Evolutionary conservation across 140 eudicot species (phyloP), one percentile per base, ranked within the genome.

Genomic region (Flaveria floridana): DNA sequence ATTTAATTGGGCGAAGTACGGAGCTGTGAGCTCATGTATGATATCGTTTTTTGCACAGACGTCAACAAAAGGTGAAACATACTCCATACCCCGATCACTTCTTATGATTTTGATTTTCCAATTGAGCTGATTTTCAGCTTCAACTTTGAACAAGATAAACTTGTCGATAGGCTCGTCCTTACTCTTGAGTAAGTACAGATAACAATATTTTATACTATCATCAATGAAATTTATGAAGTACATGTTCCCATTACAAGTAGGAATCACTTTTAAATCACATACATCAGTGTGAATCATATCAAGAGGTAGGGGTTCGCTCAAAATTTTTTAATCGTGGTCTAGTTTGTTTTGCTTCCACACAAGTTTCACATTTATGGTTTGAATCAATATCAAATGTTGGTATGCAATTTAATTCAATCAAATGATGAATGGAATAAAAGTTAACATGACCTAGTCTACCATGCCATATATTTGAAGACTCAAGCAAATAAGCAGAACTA

Each of bases 331-430:
- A 67, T 20, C 25, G n/a, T 6, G 39, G 2, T 42, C 72, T 44
- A 0, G 57, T 8, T 7, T 8, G 12, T 42, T 68, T 68, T 15
- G 57, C 25, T 23, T 23, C 25, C 0, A 23, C 25, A 23, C 25
- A 23, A 23, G 25, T 23, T 23, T 23, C 25, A 0, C 25, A 67
- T 19, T 44, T 42, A 10, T 42, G 10, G 7, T 67, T 67, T 67
- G 37, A 67, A 18, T 42, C 57, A 42, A 44, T 41, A 10, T 42
- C 37, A 42, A 67, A 67, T 3, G 23, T 42, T 67, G 37, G 57
- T 42, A 44, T 67, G 56, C n/a, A 67, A 44, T 42, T 20, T 67
- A 67, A 67, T 42, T 20, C 44, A 67, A 67, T 21, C 23, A 67
- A 67, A 42, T 0, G 4, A 18, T 5, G 19, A 42, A 67, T 67